Evolutionary conservation across 1,284 basidiomycete genomes (phyloP).

Genomic region (Exsudoporus floridanus): DNA sequence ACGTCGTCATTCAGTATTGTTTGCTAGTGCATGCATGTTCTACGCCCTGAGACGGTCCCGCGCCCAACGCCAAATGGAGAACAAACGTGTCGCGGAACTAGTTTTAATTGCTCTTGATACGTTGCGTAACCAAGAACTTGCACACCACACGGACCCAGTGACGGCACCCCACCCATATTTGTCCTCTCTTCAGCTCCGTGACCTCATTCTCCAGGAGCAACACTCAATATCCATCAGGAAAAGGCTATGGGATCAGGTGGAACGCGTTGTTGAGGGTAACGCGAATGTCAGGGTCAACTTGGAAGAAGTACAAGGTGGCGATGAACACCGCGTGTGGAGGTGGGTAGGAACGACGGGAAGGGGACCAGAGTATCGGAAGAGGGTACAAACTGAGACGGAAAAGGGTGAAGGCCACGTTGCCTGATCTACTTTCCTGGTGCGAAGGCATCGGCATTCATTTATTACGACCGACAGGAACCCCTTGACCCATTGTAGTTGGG

Average conservation of each 20-base stretch:
- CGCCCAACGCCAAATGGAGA: slow-evolving; percentile 59
- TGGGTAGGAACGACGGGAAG: slow-evolving; percentile 67
- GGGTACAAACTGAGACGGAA: slow-evolving; percentile 31
- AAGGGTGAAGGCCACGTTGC: slow-evolving; percentile 29
- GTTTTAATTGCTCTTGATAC: slow-evolving; percentile 80
- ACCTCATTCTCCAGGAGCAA: slow-evolving; percentile 82
- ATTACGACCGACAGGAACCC: slow-evolving; percentile 23
- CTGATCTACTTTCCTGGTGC: slow-evolving; percentile 22
- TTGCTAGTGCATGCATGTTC: slow-evolving; percentile 36
- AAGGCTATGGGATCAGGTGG: slow-evolving; percentile 84
- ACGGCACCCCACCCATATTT: slow-evolving; percentile 78
- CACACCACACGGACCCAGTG: slow-evolving; percentile 84
- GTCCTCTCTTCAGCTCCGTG: slow-evolving; percentile 87
- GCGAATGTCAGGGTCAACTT: slow-evolving; percentile 90
- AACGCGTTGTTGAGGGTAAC: slow-evolving; percentile 88
- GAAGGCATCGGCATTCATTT: slow-evolving; percentile 14
- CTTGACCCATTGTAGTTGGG: slow-evolving; percentile 26
- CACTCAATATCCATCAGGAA: slow-evolving; percentile 70
- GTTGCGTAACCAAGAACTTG: slow-evolving; percentile 83
- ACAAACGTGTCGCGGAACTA: slow-evolving; percentile 69
- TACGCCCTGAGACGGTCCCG: slow-evolving; percentile 44
- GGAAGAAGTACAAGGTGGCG: slow-evolving; percentile 87
- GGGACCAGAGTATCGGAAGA: slow-evolving; percentile 36
- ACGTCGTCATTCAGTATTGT: slow-evolving; percentile 34
- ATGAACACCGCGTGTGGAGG: slow-evolving; percentile 81